Evolutionary conservation across 345 rosid genomes (phyloP), one percentile per base, ranked within the genome.

Genomic region (Bruguiera gymnorhiza): DNA sequence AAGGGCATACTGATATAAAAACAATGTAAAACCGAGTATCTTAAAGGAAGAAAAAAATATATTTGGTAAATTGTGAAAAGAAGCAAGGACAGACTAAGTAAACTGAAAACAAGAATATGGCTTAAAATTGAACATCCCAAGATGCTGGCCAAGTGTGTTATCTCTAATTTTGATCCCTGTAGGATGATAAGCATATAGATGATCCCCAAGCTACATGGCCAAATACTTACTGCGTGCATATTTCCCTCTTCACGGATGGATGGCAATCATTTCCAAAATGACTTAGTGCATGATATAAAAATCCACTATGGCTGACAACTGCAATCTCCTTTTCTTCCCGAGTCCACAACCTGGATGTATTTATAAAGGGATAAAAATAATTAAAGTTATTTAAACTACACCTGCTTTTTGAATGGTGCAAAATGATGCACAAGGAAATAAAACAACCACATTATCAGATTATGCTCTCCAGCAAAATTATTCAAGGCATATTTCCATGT

Each of bases 321-420:
- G 90, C 96, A 61, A 92, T 92, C 82, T 86, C 93, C 68, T 78
- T 89, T 73, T 92, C 97, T 43, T 82, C 79, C 53, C 90, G 82
- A 8, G 86, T 83, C 88, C 86, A 82, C 74, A 92, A 68, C 97
- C 97, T 92, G 82, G 34, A 54, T 5, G 67, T 73, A 50, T 66
- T 73, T 18, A 59, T 34, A 31, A 58, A 67, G 46, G 48, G 29
- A n/a, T 37, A 13, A 15, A 43, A 36, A 36, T 51, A n/a, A 8
- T 26, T 34, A 16, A 71, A 67, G 31, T 13, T 37, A 51, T 6
- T 3, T 6, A 39, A 1, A 71, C 16, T 0, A 30, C 16, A 23
- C 30, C 16, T 15, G 6, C 29, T 55, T 23, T 10, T 24, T 23
- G 10, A 55, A 55, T 21, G 29, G 59, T 5, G 16, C 19, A 43